Conservation (phyloP, 164 flowering plant genomes). For the Cinnamomum chago region DNA sequence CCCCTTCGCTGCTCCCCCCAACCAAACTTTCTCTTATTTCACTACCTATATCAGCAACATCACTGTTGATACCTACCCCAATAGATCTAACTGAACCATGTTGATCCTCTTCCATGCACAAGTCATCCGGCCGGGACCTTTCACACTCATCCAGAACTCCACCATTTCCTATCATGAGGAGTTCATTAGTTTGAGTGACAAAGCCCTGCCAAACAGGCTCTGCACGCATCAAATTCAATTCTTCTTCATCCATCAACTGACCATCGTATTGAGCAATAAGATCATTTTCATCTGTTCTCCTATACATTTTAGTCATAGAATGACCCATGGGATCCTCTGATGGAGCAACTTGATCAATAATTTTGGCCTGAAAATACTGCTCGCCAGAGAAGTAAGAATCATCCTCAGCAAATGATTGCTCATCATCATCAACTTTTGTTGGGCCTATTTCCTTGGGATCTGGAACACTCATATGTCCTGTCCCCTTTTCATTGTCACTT, state of each 20-base stretch:
- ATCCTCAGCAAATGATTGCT: conserved; percentile 93
- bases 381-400: conserved; percentile 95
- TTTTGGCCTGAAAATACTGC: conserved; percentile 13
- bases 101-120: conserved; percentile 69
- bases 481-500: conserved; percentile 94
- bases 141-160: conserved; percentile 48
- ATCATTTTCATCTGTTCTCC: conserved; percentile 51
- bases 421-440: conserved; percentile 80
- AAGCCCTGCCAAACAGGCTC: conserved; percentile 99
- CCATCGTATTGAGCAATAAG: conserved; percentile 88
- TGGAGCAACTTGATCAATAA: conserved; percentile 31
- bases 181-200: conserved; percentile 82
- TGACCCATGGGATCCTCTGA: conserved; percentile 63
- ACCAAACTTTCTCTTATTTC: conserved; percentile 82
- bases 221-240: conserved; percentile 76
- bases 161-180: conserved; percentile 66
- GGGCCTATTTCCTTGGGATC: conserved; percentile 67
- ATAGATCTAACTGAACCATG: conserved; percentile 95
- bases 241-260: conserved; percentile 87
- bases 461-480: conserved; percentile 78
- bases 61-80: conserved; percentile 94
- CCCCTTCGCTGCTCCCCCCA: conserved; percentile 85
- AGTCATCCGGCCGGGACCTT: conserved; percentile 56
- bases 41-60: conserved; percentile 88
- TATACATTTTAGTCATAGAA: conserved; percentile 57